Evolutionary conservation across 2,329 filamentous ascomycete species (phyloP), one percentile per base, ranked within the genome.

Genomic region (Daldinia eschscholtzii): DNA sequence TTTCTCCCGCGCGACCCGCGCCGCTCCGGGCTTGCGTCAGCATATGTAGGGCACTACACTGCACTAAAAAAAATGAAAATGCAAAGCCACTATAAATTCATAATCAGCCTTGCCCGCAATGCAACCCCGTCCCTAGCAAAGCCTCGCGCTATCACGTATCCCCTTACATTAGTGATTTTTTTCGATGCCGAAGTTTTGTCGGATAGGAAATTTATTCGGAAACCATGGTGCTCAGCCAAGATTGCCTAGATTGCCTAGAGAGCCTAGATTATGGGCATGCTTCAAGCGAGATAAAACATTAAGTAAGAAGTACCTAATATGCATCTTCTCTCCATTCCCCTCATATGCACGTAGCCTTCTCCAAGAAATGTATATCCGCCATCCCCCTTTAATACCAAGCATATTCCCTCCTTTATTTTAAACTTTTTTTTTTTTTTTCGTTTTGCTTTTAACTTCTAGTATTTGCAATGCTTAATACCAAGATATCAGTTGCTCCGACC

Each of bases 391-490:
- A 37, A 35, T 55, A 37, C 52, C 10, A 37, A 55, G 15, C 33
- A 55, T 39, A 39, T 55, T 26, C 12, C 15, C 23, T 28, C 50
- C 50, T 39, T 23, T 26, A 5, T 41, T 57, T 28, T 33, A 7
- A n/a, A 4, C 15, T 35, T 35, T 52, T 7, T 33, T 48, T 52
- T 26, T 39, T 52, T 7, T 33, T 48, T 52, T 26, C 30, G 5
- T 35, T 9, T 20, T 18, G 23, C 30, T n/a, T 58, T 46, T 70
- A 77, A 55, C 74, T 75, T 41, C 78, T 74, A 35, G 76, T 78
- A 81, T 98, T 98, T 79, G 93, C 91, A 76, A 98, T 93, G 78
- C 92, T 91, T 61, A 94, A 85, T 23, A 97, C 92, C 75, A 98
- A 80, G 70, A 98, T 94, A 80, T 98, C 94, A 60, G 89, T 89